Percentiles rank a stretch among this genome's conserved stretches.
Evolutionary conservation across 2,329 filamentous ascomycete genomes (phyloP).

Genomic region (Paracamarosporium sp.): DNA sequence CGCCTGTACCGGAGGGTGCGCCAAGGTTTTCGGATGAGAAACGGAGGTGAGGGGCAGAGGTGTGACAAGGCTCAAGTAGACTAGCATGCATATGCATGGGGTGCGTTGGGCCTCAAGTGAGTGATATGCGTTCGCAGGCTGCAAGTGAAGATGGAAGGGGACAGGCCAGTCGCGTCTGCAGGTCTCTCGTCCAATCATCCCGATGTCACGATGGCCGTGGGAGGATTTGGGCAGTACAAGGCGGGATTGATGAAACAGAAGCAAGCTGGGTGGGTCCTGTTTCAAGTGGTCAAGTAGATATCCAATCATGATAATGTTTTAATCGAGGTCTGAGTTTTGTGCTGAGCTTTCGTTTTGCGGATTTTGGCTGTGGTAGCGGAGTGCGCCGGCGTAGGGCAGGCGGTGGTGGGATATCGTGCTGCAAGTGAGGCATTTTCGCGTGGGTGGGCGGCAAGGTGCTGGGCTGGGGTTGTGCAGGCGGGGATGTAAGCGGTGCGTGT

Average conservation of each 20-base stretch:
- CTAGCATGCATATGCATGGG: neutral
- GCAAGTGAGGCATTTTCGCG: slow-evolving; percentile 42
- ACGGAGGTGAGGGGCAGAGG: slow-evolving; percentile 28
- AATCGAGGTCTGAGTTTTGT: neutral
- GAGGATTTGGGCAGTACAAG: neutral
- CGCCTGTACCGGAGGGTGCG: slow-evolving; percentile 46
- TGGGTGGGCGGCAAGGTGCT: neutral
- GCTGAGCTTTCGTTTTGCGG: neutral
- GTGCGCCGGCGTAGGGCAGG: neutral
- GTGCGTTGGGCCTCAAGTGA: neutral
- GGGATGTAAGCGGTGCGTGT: slow-evolving; percentile 4
- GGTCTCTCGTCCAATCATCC: neutral
- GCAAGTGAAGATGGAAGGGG: neutral
- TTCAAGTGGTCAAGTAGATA: slow-evolving; percentile 15
- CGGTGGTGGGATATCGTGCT: slow-evolving; percentile 13
- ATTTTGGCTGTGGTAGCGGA: neutral
- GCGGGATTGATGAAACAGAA: neutral
- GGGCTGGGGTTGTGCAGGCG: neutral
- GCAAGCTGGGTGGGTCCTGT: neutral
- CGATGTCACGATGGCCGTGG: neutral
- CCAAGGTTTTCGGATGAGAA: slow-evolving; percentile 47
- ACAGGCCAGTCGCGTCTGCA: neutral
- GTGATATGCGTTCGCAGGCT: neutral
- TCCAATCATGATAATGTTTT: slow-evolving; percentile 21
- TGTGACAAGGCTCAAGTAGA: neutral